Percentiles rank a stretch among this genome's conserved stretches.
These are phyloP conservation scores for Microsporum ferrugineum DNA, from an alignment of 2,329 filamentous ascomycete species.

Conservation along the genomic window DNA sequence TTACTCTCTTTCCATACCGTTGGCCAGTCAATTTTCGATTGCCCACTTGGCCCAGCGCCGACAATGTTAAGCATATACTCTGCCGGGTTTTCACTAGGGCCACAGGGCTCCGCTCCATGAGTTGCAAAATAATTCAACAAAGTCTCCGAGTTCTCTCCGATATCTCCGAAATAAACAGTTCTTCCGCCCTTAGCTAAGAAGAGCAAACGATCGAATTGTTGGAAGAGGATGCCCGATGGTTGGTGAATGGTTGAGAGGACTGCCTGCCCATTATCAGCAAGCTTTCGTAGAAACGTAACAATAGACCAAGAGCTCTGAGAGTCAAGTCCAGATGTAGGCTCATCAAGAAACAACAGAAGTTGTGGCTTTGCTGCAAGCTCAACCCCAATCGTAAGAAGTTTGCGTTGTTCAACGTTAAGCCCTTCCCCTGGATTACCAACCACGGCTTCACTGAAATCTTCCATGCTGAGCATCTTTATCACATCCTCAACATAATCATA, in stretches of 20 bases:
- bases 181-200: conserved; percentile 53
- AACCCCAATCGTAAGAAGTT: conserved; percentile 78
- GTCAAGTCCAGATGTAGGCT: conserved; percentile 84
- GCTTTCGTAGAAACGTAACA: conserved; percentile 67
- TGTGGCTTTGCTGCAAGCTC: conserved; percentile 84
- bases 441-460: conserved; percentile 74
- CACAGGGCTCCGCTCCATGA: conserved; percentile 49
- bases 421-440: conserved; percentile 78
- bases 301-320: conserved; percentile 88
- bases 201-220: conserved; percentile 57
- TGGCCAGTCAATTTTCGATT: conserved; percentile 54
- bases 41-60: conserved; percentile 52
- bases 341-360: conserved; percentile 77
- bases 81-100: conserved; percentile 54
- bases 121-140: conserved; percentile 53
- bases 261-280: conserved; percentile 75
- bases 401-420: conserved; percentile 50
- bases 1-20: conserved; percentile 48
- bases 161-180: conserved; percentile 57
- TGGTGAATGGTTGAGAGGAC: conserved; percentile 92
- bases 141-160: conserved; percentile 46
- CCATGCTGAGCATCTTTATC: conserved; percentile 77
- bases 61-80: conserved; percentile 56
- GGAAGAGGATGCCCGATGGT: conserved; percentile 80
- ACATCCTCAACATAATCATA: conserved; percentile 76